Evolutionary conservation across 2,329 filamentous ascomycete species (phyloP), one percentile per base, ranked within the genome.

Genomic region (Aspergillus flavus): DNA sequence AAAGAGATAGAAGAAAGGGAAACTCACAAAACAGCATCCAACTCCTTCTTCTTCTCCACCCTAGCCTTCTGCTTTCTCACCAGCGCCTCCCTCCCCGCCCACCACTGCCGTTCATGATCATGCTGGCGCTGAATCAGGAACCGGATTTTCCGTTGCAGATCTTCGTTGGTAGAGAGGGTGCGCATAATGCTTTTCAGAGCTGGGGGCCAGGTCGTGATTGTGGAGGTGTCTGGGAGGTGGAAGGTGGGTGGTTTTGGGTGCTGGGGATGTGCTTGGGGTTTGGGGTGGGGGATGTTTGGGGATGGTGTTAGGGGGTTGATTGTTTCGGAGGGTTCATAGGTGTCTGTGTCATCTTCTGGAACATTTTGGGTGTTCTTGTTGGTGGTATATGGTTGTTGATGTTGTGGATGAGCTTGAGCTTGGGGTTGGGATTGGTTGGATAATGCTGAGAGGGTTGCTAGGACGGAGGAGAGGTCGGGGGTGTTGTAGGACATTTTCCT

Each of bases 111-210:
- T 67, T 91, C 87, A 68, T 90, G 85, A 46, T 83, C 81, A 69
- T 87, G 84, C 73, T 91, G 88, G 48, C 86, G 83, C 60, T 82
- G 82, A 64, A 91, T 89, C 75, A 91, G 81, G 77, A 87, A 73
- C 23, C 80, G 79, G 65, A 86, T 81, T 12, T 80, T 79, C 19
- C 75, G 73, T 48, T 83, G 74, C 1, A 80, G 74, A 36, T 75
- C 73, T 61, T 84, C 80, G 63, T 83, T 81, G 48, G 78, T 78
- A 0, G 77, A 75, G 23, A 85, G 78, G 4, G 79, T 79, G 58
- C 78, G 80, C 78, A 83, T 85, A 26, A 86, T 80, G 73, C 83
- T 81, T 67, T 79, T 78, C 36, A 86, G 71, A 7, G 83, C 84
- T 11, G 80, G 73, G 16, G 82, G 78, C 83, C 84, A 86, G 43